Percentiles rank a stretch among this genome's conserved stretches.
phyloP scores from a whole-genome alignment of 768 basidiomycete species.

The Russula sp. region DNA sequence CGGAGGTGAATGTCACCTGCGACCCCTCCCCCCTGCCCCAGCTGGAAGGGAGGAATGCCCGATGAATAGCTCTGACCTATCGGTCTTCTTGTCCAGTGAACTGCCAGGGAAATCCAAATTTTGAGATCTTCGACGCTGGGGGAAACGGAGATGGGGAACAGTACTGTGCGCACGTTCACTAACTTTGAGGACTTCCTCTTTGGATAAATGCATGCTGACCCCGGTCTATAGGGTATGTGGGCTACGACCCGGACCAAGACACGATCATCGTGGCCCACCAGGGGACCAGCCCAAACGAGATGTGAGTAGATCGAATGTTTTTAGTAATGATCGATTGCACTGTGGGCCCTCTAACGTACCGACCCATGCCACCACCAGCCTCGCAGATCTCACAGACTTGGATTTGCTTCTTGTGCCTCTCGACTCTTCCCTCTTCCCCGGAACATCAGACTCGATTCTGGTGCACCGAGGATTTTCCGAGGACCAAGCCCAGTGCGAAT shows the following conservation, averaged over 20 bases:
- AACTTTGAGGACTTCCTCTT: background rate
- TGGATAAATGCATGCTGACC: background rate
- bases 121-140: background rate
- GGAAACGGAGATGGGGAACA: background rate
- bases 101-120: background rate
- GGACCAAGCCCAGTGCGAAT: conserved; percentile 33
- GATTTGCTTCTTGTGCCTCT: background rate
- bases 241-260: conserved; percentile 43
- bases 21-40: too few relatives aligned
- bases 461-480: conserved; percentile 49
- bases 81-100: background rate
- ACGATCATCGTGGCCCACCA: conserved; percentile 51
- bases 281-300: conserved; percentile 37
- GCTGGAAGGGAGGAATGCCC: background rate
- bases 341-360: background rate
- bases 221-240: conserved; percentile 29
- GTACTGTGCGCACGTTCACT: background rate
- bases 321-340: too few relatives aligned
- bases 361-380: background rate
- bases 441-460: conserved; percentile 27
- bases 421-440: background rate
- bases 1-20: background rate
- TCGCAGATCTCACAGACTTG: background rate
- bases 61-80: background rate
- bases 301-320: background rate